A percentile compares a stretch with the other conserved stretches of the same genome.
These are phyloP conservation scores for Alternaria viburni DNA, from an alignment of 2,329 filamentous ascomycete species.

Conservation along the genomic window DNA sequence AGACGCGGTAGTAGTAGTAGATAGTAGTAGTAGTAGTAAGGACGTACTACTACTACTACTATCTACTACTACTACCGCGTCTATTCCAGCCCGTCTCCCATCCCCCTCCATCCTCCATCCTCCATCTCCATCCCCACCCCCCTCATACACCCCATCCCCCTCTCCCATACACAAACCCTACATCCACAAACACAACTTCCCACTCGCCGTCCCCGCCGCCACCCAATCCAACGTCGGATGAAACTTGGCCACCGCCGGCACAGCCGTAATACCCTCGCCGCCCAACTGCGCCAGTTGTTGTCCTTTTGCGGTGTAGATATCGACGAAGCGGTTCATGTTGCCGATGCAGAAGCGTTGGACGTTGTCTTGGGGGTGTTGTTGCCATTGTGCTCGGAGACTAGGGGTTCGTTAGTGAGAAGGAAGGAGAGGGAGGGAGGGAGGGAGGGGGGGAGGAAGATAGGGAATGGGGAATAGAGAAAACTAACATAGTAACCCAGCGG, in stretches of 20 bases:
- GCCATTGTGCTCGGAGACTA: constrained; percentile 82
- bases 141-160: too few relatives aligned
- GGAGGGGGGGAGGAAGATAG: too few relatives aligned
- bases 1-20: neutral
- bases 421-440: too few relatives aligned
- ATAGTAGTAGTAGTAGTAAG: too few relatives aligned
- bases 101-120: too few relatives aligned
- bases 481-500: constrained; percentile 83
- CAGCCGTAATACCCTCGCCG: constrained; percentile 89
- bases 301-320: constrained; percentile 82
- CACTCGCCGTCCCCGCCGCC: constrained; percentile 86
- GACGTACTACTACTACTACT: too few relatives aligned
- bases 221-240: constrained; percentile 91
- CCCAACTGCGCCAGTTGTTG: constrained; percentile 88
- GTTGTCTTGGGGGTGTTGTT: constrained; percentile 75
- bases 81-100: too few relatives aligned
- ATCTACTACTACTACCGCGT: too few relatives aligned
- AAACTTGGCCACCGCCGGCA: constrained; percentile 90
- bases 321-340: constrained; percentile 98
- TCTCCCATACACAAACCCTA: constrained; percentile 80
- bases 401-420: too few relatives aligned
- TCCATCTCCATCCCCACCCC: neutral
- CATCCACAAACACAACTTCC: constrained; percentile 92
- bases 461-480: neutral
- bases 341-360: constrained; percentile 90